Conservation (phyloP, 202 grass and related monocot genomes). For the Zizania palustris region DNA sequence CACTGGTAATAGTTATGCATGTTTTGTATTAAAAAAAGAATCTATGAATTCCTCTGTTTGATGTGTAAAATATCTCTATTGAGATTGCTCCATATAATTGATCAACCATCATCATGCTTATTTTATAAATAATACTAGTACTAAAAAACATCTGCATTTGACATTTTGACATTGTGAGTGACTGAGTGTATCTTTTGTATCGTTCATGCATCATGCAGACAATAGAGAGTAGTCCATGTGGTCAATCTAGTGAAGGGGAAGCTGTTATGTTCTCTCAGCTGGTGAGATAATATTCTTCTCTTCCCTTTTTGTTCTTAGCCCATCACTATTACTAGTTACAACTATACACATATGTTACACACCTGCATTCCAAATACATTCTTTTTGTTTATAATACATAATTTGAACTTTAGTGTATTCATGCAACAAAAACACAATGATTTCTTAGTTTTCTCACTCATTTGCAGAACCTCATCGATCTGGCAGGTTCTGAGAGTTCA, state of each 20-base stretch:
- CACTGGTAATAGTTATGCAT: conserved; percentile 67
- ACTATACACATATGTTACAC: not conserved
- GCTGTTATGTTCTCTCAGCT: conserved; percentile 75
- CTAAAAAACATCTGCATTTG: conserved; percentile 8
- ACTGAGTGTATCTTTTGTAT: conserved; percentile 25
- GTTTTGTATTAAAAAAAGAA: conserved; percentile 10
- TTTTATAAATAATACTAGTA: not conserved
- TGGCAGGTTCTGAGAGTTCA: conserved; percentile 87
- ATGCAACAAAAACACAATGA: conserved; percentile 5
- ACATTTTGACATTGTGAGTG: conserved; percentile 32
- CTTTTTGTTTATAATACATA: conserved; percentile 4
- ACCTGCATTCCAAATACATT: conserved; percentile 3
- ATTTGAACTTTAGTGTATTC: conserved; percentile 12
- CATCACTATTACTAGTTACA: conserved; percentile 6
- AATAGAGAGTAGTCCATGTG: conserved; percentile 76
- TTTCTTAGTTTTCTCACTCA: conserved; percentile 52
- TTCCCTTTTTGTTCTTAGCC: conserved; percentile 3
- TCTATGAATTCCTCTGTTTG: not conserved
- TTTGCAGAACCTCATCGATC: conserved; percentile 91
- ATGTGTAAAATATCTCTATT: not conserved
- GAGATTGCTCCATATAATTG: not conserved
- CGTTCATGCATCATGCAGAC: conserved; percentile 48
- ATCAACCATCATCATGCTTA: not conserved
- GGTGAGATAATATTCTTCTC: conserved; percentile 48
- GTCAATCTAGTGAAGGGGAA: conserved; percentile 68